A percentile compares a stretch with the other conserved stretches of the same genome.
Conservation (phyloP, 1,284 basidiomycete genomes). For the Apiotrichum porosum region DNA sequence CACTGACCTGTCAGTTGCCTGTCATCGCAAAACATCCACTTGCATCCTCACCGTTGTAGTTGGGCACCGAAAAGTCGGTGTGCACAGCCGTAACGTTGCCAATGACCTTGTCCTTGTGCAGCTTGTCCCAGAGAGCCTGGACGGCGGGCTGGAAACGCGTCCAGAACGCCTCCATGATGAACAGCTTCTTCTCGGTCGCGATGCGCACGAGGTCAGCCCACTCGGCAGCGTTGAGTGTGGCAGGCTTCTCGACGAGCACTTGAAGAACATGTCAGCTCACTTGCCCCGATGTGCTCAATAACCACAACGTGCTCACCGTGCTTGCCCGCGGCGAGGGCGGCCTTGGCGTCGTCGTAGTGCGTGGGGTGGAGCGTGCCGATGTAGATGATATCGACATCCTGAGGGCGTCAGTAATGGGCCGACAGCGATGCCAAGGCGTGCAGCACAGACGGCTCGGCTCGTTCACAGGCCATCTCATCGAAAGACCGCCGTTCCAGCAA, state of each 20-base stretch:
- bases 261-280: too few relatives aligned
- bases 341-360: conserved; percentile 49
- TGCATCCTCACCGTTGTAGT: conserved; percentile 6
- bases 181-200: conserved; percentile 42
- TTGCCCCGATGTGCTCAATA: too few relatives aligned
- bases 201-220: conserved; percentile 45
- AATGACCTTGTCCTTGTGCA: conserved; percentile 40
- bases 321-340: conserved; percentile 50
- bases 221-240: conserved; percentile 51
- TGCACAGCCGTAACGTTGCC: conserved; percentile 39
- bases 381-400: conserved; percentile 52
- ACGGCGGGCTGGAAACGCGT: conserved; percentile 47
- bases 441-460: too few relatives aligned
- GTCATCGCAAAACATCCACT: neutral
- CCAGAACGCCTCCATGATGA: conserved; percentile 47
- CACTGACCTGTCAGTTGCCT: neutral
- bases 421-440: too few relatives aligned
- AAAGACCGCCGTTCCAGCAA: too few relatives aligned
- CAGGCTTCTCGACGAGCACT: conserved; percentile 51
- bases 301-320: too few relatives aligned
- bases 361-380: conserved; percentile 51
- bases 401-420: neutral
- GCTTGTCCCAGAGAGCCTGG: conserved; percentile 36
- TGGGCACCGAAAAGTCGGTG: conserved; percentile 7
- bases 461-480: too few relatives aligned